Conservation (phyloP, 768 basidiomycete species). For the Suillus clintonianus region DNA sequence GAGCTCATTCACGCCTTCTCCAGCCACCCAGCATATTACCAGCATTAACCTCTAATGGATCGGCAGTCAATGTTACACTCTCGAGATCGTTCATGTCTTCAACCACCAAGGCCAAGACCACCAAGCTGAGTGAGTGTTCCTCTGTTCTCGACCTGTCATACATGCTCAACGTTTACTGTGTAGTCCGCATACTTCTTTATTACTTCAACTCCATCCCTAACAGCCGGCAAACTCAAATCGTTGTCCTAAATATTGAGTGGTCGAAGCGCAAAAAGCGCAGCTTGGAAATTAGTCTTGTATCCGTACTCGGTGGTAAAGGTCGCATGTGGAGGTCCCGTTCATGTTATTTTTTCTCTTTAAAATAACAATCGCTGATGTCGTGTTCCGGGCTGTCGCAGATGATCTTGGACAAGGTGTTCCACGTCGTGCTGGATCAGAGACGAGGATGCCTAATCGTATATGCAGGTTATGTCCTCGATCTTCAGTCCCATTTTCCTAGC, state of each 20-base stretch:
- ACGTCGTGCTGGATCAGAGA: constrained; percentile 96
- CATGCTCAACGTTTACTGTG: neutral
- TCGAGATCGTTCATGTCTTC: constrained; percentile 87
- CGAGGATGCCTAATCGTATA: constrained; percentile 83
- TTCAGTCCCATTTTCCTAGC: constrained; percentile 23
- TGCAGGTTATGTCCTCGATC: constrained; percentile 29
- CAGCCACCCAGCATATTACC: too few relatives aligned
- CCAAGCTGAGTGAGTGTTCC: constrained; percentile 74
- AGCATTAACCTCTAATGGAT: too few relatives aligned
- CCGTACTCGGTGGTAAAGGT: constrained; percentile 95
- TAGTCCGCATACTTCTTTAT: constrained; percentile 92
- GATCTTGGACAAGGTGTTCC: constrained; percentile 94
- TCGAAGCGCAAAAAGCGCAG: constrained; percentile 87
- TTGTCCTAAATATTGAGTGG: constrained; percentile 90
- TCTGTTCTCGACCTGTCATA: neutral
- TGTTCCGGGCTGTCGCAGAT: constrained; percentile 84
- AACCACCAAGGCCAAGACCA: constrained; percentile 97
- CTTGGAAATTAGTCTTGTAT: constrained; percentile 89
- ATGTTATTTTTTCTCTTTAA: constrained; percentile 21
- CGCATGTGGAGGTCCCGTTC: too few relatives aligned
- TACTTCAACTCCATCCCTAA: constrained; percentile 81
- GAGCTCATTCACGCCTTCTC: too few relatives aligned
- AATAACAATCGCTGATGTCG: constrained; percentile 9
- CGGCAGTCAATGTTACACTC: too few relatives aligned
- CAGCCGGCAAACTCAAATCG: constrained; percentile 74